Conservation (phyloP, 73 alveolate species). For the Paramecium caudatum region DNA sequence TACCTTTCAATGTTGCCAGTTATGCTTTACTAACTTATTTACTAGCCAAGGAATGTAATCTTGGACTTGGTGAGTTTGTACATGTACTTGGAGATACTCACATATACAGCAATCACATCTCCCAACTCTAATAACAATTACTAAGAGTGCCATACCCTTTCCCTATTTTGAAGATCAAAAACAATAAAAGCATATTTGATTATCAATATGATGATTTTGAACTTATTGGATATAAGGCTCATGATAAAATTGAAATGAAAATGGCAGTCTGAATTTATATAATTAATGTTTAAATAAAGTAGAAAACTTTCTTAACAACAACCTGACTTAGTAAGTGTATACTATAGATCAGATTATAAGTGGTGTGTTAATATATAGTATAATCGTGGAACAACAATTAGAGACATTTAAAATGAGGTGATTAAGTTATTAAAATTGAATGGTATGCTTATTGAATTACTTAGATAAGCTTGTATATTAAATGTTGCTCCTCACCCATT, state of each 20-base stretch:
- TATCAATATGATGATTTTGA: slow-evolving; percentile 79
- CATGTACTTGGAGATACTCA: slow-evolving; percentile 97
- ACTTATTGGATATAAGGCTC: slow-evolving; percentile 81
- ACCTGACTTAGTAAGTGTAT: slow-evolving; percentile 13
- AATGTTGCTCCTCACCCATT: neutral
- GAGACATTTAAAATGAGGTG: neutral
- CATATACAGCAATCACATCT: slow-evolving; percentile 95
- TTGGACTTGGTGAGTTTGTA: slow-evolving; percentile 88
- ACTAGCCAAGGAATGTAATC: slow-evolving; percentile 92
- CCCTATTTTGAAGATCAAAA: slow-evolving; percentile 88
- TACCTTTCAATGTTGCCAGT: slow-evolving; percentile 97
- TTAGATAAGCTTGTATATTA: slow-evolving; percentile 1
- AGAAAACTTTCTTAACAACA: neutral
- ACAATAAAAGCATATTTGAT: slow-evolving; percentile 78
- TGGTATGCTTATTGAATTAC: slow-evolving; percentile 2
- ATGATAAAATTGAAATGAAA: slow-evolving; percentile 84
- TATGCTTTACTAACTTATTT: slow-evolving; percentile 94
- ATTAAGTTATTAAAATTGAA: slow-evolving; percentile 40
- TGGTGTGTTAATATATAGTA: no score
- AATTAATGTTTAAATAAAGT: neutral
- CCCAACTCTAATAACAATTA: slow-evolving; percentile 87
- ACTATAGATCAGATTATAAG: no score
- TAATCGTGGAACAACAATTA: neutral
- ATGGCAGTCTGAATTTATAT: slow-evolving; percentile 85
- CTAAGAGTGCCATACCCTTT: slow-evolving; percentile 95